These are phyloP conservation scores for Lyophyllum semitale DNA, from an alignment of 768 basidiomycete genomes.

Conservation along the genomic window DNA sequence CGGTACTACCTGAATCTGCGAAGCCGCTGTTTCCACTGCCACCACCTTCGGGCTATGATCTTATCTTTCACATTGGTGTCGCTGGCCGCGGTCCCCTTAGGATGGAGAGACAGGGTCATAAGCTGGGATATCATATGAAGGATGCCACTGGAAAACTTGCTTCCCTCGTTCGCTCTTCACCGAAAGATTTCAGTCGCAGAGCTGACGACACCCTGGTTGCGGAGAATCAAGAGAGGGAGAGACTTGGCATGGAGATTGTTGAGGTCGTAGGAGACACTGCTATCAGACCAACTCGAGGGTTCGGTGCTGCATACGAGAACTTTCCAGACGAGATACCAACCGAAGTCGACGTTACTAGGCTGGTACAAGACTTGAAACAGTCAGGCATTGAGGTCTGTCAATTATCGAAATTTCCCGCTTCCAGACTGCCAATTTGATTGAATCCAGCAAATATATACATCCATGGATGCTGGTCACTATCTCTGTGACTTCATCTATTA, in stretches of 20 bases:
- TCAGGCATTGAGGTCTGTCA: conserved; percentile 48
- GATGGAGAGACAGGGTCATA: conserved; percentile 68
- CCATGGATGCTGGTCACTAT: conserved; percentile 77
- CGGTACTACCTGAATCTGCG: conserved; percentile 43
- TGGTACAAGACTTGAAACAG: conserved; percentile 56
- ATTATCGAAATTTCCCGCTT: conserved; percentile 2
- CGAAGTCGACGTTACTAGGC: conserved; percentile 59
- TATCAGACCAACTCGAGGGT: conserved; percentile 41
- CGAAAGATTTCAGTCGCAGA: conserved; percentile 42
- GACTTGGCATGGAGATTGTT: conserved; percentile 39
- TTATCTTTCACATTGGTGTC: conserved; percentile 72
- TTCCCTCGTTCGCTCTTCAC: conserved; percentile 43
- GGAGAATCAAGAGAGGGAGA: conserved; percentile 37
- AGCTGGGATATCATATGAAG: conserved; percentile 69
- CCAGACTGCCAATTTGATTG: conserved; percentile 1
- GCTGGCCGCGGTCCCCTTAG: conserved; percentile 63
- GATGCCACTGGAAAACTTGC: conserved; percentile 62
- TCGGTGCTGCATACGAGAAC: conserved; percentile 51
- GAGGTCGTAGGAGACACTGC: conserved; percentile 36
- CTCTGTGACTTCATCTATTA: conserved; percentile 79
- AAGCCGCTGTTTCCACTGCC: conserved; percentile 34
- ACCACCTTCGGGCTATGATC: conserved; percentile 58
- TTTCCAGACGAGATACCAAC: conserved; percentile 59
- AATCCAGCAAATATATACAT: conserved; percentile 64
- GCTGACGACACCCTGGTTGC: conserved; percentile 34